Evolutionary conservation across 2,329 filamentous ascomycete genomes (phyloP).

Genomic region (Didymella sp.): DNA sequence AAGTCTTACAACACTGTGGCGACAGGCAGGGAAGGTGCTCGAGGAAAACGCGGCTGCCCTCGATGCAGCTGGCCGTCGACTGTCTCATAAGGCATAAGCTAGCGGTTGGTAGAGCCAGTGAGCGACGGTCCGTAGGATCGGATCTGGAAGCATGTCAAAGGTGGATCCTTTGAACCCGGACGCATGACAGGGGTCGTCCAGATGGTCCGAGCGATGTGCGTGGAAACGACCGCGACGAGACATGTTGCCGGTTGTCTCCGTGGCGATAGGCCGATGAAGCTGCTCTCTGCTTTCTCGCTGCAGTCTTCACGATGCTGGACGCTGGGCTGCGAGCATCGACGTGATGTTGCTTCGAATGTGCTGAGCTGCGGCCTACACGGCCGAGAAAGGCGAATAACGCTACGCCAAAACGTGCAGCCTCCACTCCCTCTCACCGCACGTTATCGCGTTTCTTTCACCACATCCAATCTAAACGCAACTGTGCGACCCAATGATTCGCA

Average conservation of each 20-base stretch:
- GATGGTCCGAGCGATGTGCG: conserved; percentile 23
- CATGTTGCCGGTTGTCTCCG: conserved; percentile 18
- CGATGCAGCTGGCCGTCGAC: conserved; percentile 14
- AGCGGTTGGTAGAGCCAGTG: conserved; percentile 16
- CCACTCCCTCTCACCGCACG: conserved; percentile 45
- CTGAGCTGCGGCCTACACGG: conserved; percentile 13
- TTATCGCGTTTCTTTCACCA: conserved; percentile 39
- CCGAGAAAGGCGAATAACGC: conserved; percentile 10
- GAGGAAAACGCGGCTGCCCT: not conserved
- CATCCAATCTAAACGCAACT: conserved; percentile 49
- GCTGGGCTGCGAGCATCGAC: conserved; percentile 1
- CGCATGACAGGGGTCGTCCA: conserved; percentile 24
- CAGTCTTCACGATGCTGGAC: not conserved
- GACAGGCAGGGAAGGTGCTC: not conserved
- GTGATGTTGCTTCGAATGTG: conserved; percentile 12
- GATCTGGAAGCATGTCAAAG: conserved; percentile 36
- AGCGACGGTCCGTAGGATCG: conserved; percentile 19
- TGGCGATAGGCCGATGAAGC: conserved; percentile 5
- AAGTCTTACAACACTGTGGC: not conserved
- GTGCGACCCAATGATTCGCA: conserved; percentile 50
- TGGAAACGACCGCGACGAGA: conserved; percentile 22
- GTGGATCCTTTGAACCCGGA: conserved; percentile 13
- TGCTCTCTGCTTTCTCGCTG: conserved; percentile 3
- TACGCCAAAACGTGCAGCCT: conserved; percentile 15
- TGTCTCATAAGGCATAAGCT: conserved; percentile 14